Base-by-base conservation (phyloP, 208 protist species). In the Vickermania spadyakhi region DNA sequence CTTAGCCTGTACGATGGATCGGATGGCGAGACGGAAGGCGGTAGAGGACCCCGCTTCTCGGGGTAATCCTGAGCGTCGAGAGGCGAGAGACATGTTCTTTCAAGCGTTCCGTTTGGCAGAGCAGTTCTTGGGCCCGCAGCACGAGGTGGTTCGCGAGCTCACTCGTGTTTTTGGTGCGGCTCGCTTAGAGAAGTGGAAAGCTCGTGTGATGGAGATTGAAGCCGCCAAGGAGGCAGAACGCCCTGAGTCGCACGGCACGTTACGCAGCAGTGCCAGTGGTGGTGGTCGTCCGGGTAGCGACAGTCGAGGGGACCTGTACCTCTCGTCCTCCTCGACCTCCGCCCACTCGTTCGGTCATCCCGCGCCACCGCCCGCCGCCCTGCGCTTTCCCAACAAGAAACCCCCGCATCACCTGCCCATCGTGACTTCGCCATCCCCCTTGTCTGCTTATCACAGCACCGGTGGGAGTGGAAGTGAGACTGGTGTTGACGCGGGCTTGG, bases 101-200 rank as follows among this genome's bases (percentile, higher is more conserved):
- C 13, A 55, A 23, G 51, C 51, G 51, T 27, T 26, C 7, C 51
- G 13, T 5, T 23, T 55, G n/a, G 13, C 51, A 27, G 25, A 18
- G 51, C 51, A 55, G 51, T 55, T 55, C 21, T 23, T 55, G n/a
- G 51, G 51, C 21, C 51, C 51, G 51, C 51, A 55, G 25, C 51
- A 55, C 21, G 51, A 55, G 51, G 11, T 55, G 7, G 21, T 55
- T 11, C 5, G 21, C n/a, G 21, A 55, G 51, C 51, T 55, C 11
- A 45, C 51, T 28, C 21, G 25, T 23, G 51, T 55, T 22, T 18
- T 27, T 27, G 25, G 21, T 27, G 13, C 51, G 51, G 51, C 51
- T 11, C 13, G 13, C 5, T 7, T 55, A 7, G 51, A 55, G 25
- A 27, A 7, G 51, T 55, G 51, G 51, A 7, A 55, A 23, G n/a